Evolutionary conservation across 495 filamentous ascomycete genomes (phyloP), one percentile per base, ranked within the genome.

Genomic region (Cercophora samala): DNA sequence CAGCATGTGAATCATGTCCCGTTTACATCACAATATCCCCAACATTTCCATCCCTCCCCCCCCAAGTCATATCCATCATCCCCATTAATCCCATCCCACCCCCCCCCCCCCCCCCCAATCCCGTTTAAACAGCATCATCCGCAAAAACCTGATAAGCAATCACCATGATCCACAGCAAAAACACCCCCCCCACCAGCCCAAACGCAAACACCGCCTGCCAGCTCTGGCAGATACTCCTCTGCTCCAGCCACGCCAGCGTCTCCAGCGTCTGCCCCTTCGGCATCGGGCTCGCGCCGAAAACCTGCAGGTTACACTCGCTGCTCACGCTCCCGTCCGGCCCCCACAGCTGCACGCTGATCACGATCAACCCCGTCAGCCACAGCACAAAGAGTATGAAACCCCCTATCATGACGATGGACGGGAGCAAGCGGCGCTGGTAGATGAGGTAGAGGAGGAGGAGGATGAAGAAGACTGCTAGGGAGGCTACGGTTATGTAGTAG

Each of bases 351-450:
- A 99, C 88, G 29, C 86, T 85, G 4, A 92, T 90, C 72, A 97
- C 93, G 73, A 99, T 88, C n/a, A 97, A 79, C 1, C 94, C 94
- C 6, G 93, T 92, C 58, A 97, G 82, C 89, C 89, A 99, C 42
- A 99, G 84, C 0, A 96, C 88, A 74, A 97, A 95, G 64, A 97
- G 88, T 71, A 99, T 90, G 82, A 99, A 98, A 74, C 90, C 89
- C 68, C 89, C 89, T 60, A 98, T 83, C 73, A 98, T 88, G 69
- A 99, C 91, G 73, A 97, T 89, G 58, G 90, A 89, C 0, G 95
- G 95, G 13, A 99, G 85, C 13, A 99, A 85, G 51, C 91, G 88
- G 2, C 91, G 86, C 64, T 92, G 88, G 54, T 84, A 83, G 67
- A 93, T 90, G 18, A 98, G 87, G 77, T 81, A 83, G 63, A 94